Conservation (phyloP, 345 rosid genomes). For the Arabis hirsuta region DNA sequence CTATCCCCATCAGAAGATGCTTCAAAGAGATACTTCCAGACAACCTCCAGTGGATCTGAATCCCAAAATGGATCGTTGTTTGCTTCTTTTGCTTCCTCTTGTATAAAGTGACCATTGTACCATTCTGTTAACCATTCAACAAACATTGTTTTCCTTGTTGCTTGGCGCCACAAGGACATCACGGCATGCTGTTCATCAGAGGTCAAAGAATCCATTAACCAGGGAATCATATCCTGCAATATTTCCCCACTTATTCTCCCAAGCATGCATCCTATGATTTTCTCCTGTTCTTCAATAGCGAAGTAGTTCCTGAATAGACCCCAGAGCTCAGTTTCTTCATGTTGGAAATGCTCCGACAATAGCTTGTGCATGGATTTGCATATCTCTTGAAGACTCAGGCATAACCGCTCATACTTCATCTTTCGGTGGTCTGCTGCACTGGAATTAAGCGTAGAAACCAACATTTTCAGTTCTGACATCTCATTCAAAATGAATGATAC, state of each 20-base stretch:
- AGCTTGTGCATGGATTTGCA: conserved; percentile 68
- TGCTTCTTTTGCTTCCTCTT: conserved; percentile 43
- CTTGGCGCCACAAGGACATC: conserved; percentile 67
- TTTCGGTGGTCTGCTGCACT: conserved; percentile 30
- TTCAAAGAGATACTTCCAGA: conserved; percentile 58
- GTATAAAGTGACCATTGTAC: conserved; percentile 60
- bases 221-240: conserved; percentile 75
- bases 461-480: conserved; percentile 51
- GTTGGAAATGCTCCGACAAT: conserved; percentile 66
- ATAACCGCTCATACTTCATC: conserved; percentile 51
- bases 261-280: conserved; percentile 67
- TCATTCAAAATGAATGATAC: conserved; percentile 67
- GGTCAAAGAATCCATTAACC: conserved; percentile 67
- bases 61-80: conserved; percentile 41
- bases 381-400: conserved; percentile 61
- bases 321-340: conserved; percentile 86
- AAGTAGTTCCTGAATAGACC: conserved; percentile 66
- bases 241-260: conserved; percentile 76
- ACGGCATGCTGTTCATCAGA: conserved; percentile 60
- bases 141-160: conserved; percentile 82
- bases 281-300: conserved; percentile 75
- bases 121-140: conserved; percentile 84
- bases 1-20: conserved; percentile 43
- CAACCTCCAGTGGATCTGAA: conserved; percentile 65
- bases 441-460: conserved; percentile 41